phyloP scores from a whole-genome alignment of 129 eudicot species.

The Flaveria sonorensis region DNA sequence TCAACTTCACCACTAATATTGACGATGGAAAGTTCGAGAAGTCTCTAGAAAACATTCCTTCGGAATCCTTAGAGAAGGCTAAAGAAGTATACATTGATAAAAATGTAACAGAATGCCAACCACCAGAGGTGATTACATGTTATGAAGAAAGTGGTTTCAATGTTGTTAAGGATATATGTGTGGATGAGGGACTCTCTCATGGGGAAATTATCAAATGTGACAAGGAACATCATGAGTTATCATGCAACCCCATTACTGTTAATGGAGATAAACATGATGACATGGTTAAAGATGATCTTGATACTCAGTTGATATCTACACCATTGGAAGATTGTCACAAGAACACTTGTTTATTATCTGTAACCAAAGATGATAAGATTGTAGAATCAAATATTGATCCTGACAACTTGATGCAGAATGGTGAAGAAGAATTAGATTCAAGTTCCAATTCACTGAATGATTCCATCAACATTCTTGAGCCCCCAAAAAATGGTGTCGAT shows the following conservation, averaged over 20 bases:
- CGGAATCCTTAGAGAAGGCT: constrained; percentile 5
- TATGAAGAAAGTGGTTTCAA: constrained; percentile 50
- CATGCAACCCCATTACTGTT: constrained; percentile 15
- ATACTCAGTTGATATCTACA: constrained; percentile 31
- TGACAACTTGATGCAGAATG: constrained; percentile 26
- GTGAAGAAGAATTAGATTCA: constrained; percentile 33
- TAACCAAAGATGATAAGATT: constrained; percentile 22
- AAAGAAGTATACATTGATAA: constrained; percentile 47
- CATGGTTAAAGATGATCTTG: constrained; percentile 25
- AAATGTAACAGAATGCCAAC: constrained; percentile 47
- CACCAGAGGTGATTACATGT: constrained; percentile 56
- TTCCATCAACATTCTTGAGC: constrained; percentile 27
- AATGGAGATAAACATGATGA: constrained; percentile 22
- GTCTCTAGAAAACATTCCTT: constrained; percentile 27
- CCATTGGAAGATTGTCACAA: constrained; percentile 29
- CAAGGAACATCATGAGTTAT: constrained; percentile 31
- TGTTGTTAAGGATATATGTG: constrained; percentile 73
- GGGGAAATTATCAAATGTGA: constrained; percentile 40
- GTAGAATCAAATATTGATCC: constrained; percentile 28
- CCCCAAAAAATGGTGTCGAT: constrained; percentile 28
- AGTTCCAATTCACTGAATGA: constrained; percentile 9
- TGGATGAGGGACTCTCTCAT: constrained; percentile 64
- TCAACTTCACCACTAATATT: constrained; percentile 25
- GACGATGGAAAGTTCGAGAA: constrained; percentile 34
- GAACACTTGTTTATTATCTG: constrained; percentile 11